Conservation (phyloP, 2,329 filamentous ascomycete genomes). For the Tolypocladium inflatum region DNA sequence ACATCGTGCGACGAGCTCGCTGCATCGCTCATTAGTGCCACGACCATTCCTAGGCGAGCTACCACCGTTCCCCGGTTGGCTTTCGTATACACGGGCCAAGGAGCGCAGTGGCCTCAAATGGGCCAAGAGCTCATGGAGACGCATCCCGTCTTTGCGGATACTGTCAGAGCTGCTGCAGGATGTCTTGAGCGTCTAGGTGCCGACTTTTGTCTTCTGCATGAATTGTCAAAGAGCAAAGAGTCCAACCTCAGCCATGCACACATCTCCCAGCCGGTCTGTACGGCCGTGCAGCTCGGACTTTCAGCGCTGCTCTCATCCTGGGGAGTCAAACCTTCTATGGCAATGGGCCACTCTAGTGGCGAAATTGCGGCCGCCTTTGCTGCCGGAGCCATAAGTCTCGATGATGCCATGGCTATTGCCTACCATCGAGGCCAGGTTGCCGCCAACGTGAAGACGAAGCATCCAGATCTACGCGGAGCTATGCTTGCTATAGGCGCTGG, state of each 20-base stretch:
- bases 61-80: slow-evolving; percentile 12
- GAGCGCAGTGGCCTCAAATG: slow-evolving; percentile 28
- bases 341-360: slow-evolving; percentile 37
- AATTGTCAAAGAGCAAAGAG: slow-evolving; percentile 24
- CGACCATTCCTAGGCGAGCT: slow-evolving; percentile 6
- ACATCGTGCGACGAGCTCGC: slow-evolving; percentile 34
- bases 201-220: slow-evolving; percentile 25
- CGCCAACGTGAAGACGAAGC: slow-evolving; percentile 28
- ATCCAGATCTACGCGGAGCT: slow-evolving; percentile 31
- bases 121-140: slow-evolving; percentile 23
- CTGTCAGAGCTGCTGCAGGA: slow-evolving; percentile 20
- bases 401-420: slow-evolving; percentile 36
- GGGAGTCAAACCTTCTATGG: slow-evolving; percentile 27
- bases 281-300: slow-evolving; percentile 37
- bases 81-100: slow-evolving; percentile 30
- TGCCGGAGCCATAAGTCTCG: slow-evolving; percentile 30
- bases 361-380: slow-evolving; percentile 40
- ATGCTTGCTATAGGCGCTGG: slow-evolving; percentile 47
- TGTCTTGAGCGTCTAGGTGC: slow-evolving; percentile 22
- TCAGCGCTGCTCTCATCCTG: slow-evolving; percentile 32
- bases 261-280: slow-evolving; percentile 33
- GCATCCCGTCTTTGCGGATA: slow-evolving; percentile 23
- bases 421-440: slow-evolving; percentile 40
- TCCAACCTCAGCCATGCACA: slow-evolving; percentile 27
- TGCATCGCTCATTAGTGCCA: slow-evolving; percentile 27